These are phyloP conservation scores for Zasmidium angulare DNA, from an alignment of 2,329 filamentous ascomycete species.

Conservation along the genomic window DNA sequence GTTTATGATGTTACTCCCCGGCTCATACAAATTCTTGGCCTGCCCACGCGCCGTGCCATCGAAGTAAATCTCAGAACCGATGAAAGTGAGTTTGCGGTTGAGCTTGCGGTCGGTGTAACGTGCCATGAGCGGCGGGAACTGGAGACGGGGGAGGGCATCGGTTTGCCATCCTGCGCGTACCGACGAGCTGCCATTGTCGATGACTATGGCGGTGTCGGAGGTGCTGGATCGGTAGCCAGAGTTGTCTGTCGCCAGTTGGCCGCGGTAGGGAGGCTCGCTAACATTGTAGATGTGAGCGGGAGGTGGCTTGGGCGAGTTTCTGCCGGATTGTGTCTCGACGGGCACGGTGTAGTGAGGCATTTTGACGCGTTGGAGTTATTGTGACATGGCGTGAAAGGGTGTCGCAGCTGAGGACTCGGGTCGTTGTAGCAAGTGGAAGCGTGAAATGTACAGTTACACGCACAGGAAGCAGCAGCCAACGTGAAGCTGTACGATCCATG, in stretches of 20 bases:
- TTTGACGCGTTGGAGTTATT: not conserved
- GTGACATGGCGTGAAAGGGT: constrained; percentile 5
- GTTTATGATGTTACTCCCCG: constrained; percentile 84
- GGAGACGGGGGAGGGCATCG: constrained; percentile 75
- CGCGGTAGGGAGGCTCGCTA: constrained; percentile 61
- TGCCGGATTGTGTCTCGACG: constrained; percentile 27
- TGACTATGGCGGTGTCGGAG: constrained; percentile 75
- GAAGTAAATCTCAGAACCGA: constrained; percentile 88
- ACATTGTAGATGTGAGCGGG: constrained; percentile 54
- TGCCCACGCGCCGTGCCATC: constrained; percentile 92
- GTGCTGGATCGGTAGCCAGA: constrained; percentile 71
- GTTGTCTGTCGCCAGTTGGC: constrained; percentile 56
- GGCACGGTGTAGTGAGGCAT: constrained; percentile 39
- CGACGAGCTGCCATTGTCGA: constrained; percentile 92
- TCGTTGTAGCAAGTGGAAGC: not conserved
- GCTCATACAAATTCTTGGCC: constrained; percentile 86
- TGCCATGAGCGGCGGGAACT: constrained; percentile 85
- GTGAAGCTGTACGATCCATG: too few species aligned
- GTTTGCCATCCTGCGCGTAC: constrained; percentile 97
- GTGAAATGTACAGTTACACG: too few species aligned
- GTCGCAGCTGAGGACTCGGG: not conserved
- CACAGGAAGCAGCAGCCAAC: too few species aligned
- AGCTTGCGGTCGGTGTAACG: constrained; percentile 94
- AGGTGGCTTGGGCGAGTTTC: constrained; percentile 53
- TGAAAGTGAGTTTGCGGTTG: constrained; percentile 86